phyloP scores from a whole-genome alignment of 805 yeast genomes.

The Grigorovia jiainica region DNA sequence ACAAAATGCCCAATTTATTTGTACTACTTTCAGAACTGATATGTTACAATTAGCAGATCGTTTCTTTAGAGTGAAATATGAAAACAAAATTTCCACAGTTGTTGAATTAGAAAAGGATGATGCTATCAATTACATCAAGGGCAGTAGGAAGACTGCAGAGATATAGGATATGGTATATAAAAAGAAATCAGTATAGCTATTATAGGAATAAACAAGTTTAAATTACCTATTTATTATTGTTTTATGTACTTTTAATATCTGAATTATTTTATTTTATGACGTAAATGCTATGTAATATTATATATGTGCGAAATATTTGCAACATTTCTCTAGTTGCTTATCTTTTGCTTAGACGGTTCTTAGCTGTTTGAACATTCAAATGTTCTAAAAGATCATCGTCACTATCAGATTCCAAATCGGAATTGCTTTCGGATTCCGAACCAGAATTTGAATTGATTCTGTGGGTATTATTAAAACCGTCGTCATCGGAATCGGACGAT shows the following conservation, averaged over 20 bases:
- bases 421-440: neutral
- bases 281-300: too few relatives aligned
- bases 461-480: neutral
- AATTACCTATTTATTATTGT: neutral
- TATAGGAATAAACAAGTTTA: neutral
- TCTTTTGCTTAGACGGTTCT: neutral
- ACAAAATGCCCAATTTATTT: constrained; percentile 73
- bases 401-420: neutral
- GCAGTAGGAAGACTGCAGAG: constrained; percentile 29
- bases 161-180: constrained; percentile 2
- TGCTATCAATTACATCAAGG: constrained; percentile 79
- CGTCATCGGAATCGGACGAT: neutral
- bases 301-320: too few relatives aligned
- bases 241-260: too few relatives aligned
- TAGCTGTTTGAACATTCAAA: neutral
- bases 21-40: constrained; percentile 94
- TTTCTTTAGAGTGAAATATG: constrained; percentile 80
- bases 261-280: too few relatives aligned
- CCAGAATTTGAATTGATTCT: neutral
- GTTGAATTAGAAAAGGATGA: constrained; percentile 58
- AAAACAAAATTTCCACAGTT: constrained; percentile 71
- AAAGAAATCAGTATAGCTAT: neutral
- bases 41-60: constrained; percentile 80
- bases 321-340: too few relatives aligned
- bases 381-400: neutral